phyloP scores from a whole-genome alignment of 208 protist genomes.

The Trypanosoma grayi region DNA sequence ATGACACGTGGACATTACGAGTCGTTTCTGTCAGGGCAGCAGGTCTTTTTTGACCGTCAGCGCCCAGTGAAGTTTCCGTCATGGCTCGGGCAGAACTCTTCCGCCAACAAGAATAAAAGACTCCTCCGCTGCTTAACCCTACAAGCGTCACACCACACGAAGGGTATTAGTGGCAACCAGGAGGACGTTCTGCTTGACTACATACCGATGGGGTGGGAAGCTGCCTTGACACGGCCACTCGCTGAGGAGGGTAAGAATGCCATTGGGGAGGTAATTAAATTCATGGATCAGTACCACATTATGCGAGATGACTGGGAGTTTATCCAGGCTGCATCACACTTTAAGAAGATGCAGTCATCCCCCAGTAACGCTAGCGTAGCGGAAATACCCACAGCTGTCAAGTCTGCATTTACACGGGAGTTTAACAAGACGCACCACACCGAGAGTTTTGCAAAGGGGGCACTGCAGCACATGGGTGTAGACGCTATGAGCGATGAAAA shows the following conservation, averaged over 20 bases:
- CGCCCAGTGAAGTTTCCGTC: conserved; percentile 86
- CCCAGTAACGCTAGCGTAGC: conserved; percentile 5
- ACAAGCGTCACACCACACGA: conserved; percentile 50
- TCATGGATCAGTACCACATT: conserved; percentile 88
- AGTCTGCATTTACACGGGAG: conserved; percentile 86
- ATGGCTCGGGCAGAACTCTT: conserved; percentile 88
- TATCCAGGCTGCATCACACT: conserved; percentile 65
- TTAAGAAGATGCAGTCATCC: conserved; percentile 59
- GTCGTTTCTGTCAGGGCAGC: conserved; percentile 68
- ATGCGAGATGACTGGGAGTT: conserved; percentile 91
- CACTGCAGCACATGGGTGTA: conserved; percentile 34
- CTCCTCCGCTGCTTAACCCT: conserved; percentile 65
- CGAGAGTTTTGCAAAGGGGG: conserved; percentile 64
- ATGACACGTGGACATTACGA: conserved; percentile 85
- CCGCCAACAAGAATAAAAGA: conserved; percentile 83
- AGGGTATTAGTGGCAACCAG: conserved; percentile 63
- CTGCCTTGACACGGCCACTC: conserved; percentile 53
- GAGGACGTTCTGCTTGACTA: conserved; percentile 85
- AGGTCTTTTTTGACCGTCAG: conserved; percentile 80
- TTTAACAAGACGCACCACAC: conserved; percentile 86
- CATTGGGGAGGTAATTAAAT: conserved; percentile 66
- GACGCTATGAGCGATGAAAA: conserved; percentile 9
- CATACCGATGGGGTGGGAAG: conserved; percentile 76
- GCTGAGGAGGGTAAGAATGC: conserved; percentile 59
- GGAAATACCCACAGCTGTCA: conserved; percentile 70